Evolutionary conservation across 768 basidiomycete genomes (phyloP).

Genomic region (Mycena venus): DNA sequence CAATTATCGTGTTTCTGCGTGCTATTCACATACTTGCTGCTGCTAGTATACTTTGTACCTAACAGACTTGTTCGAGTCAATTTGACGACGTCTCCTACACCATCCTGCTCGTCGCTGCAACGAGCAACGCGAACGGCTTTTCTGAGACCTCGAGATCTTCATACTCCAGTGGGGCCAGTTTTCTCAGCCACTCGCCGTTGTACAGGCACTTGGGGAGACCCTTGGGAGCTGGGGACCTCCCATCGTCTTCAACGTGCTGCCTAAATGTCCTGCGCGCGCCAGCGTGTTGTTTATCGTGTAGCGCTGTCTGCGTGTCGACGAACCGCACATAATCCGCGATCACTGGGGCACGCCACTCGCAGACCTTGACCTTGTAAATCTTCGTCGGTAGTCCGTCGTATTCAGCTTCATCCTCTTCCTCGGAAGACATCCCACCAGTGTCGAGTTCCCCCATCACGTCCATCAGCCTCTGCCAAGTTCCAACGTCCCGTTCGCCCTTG

Average conservation of each 20-base stretch:
- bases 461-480: not conserved
- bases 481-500: not conserved
- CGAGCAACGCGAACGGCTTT: conserved; percentile 1
- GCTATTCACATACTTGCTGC: not conserved
- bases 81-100: not conserved
- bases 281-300: not conserved
- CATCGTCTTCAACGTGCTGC: not conserved
- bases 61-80: conserved; percentile 8
- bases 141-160: not conserved
- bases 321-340: conserved; percentile 3
- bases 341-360: conserved; percentile 13
- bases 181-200: conserved; percentile 1
- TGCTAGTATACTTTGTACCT: conserved; percentile 5
- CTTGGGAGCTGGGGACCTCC: not conserved
- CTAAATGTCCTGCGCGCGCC: not conserved
- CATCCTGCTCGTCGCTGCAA: conserved; percentile 14
- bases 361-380: conserved; percentile 5
- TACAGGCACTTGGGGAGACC: conserved; percentile 15
- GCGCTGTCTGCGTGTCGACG: not conserved
- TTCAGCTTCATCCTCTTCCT: conserved; percentile 5
- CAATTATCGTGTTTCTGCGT: conserved; percentile 11
- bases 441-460: not conserved
- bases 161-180: not conserved
- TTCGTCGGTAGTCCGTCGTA: not conserved
- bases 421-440: not conserved